phyloP scores from a whole-genome alignment of 345 rosid genomes.

The Salix caprea region DNA sequence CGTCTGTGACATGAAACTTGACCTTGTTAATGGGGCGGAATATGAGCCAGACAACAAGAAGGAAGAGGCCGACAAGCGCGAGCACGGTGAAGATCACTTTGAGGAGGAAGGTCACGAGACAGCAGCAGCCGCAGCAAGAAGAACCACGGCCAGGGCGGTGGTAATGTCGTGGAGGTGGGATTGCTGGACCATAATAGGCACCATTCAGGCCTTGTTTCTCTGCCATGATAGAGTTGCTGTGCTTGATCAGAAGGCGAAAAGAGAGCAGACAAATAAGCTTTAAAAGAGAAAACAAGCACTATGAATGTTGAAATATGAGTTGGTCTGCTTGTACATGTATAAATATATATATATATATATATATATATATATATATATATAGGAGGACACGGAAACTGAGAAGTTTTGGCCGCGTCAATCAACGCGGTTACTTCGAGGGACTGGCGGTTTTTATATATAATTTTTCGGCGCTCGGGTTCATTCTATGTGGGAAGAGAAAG shows the following conservation, averaged over 20 bases:
- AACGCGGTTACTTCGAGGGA: slow-evolving; percentile 29
- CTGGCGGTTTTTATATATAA: background rate
- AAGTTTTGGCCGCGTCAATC: slow-evolving; percentile 1
- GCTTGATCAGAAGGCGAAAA: background rate
- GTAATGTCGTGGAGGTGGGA: slow-evolving; percentile 49
- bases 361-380: too few relatives aligned
- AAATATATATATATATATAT: background rate
- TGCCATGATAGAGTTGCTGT: slow-evolving; percentile 26
- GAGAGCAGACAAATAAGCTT: background rate
- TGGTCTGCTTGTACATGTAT: background rate
- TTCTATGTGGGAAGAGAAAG: background rate
- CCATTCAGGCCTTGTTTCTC: slow-evolving; percentile 64
- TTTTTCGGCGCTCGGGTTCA: background rate
- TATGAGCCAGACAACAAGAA: slow-evolving; percentile 40
- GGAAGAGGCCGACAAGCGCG: slow-evolving; percentile 31
- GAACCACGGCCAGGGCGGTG: slow-evolving; percentile 47
- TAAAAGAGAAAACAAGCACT: background rate
- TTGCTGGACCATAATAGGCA: slow-evolving; percentile 63
- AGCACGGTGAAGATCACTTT: slow-evolving; percentile 38
- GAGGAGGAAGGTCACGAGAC: slow-evolving; percentile 46
- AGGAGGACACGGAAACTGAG: background rate
- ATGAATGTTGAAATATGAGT: background rate
- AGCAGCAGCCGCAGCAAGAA: slow-evolving; percentile 51
- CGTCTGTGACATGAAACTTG: slow-evolving; percentile 39
- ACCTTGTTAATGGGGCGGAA: slow-evolving; percentile 36